Percentiles rank a stretch among this genome's conserved stretches.
These are phyloP conservation scores for Tetrahymena elliotti DNA, from an alignment of 73 alveolate genomes.

Conservation along the genomic window DNA sequence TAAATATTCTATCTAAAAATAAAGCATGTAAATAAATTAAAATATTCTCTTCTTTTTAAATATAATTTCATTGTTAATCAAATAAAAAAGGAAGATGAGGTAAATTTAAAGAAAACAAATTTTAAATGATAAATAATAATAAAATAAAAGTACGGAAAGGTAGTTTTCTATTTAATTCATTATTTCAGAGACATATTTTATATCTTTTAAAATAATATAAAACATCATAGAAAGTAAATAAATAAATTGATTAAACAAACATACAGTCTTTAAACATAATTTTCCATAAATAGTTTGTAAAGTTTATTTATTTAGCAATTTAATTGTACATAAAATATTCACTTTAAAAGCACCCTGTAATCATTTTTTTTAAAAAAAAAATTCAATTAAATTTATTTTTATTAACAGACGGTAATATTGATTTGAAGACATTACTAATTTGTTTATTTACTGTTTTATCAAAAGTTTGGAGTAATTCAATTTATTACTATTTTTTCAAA, in stretches of 20 bases:
- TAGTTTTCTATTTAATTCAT: background rate
- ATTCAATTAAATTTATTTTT: background rate
- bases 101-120: background rate
- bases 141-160: background rate
- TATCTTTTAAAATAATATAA: background rate
- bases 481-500: background rate
- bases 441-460: background rate
- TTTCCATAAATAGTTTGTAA: background rate
- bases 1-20: no score
- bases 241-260: background rate
- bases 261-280: background rate
- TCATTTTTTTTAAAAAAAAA: background rate
- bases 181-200: no score
- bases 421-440: background rate
- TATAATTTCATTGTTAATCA: no score
- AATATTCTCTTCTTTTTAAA: no score
- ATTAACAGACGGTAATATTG: background rate
- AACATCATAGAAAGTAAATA: background rate
- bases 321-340: background rate
- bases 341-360: background rate
- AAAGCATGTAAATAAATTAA: no score
- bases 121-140: background rate
- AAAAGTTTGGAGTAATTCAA: background rate
- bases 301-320: background rate
- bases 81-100: background rate